Evolutionary conservation across 2,329 filamentous ascomycete genomes (phyloP).

Genomic region (Colletotrichum neosansevieriae): DNA sequence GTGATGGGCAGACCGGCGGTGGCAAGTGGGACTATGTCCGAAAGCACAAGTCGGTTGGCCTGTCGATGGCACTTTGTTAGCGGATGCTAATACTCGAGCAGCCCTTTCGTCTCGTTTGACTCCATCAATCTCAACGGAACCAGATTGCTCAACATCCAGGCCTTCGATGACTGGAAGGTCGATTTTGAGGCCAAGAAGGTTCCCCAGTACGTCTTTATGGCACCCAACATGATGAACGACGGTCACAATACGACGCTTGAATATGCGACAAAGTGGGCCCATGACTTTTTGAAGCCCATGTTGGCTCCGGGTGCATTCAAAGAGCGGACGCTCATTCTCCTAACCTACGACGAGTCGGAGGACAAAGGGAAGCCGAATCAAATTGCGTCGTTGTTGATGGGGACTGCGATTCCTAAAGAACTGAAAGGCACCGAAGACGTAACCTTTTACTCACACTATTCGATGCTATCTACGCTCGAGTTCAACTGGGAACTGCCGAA

Average conservation of each 20-base stretch:
- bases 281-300: slow-evolving; percentile 65
- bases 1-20: slow-evolving; percentile 48
- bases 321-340: slow-evolving; percentile 64
- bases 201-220: slow-evolving; percentile 75
- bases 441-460: slow-evolving; percentile 62
- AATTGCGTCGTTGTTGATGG: slow-evolving; percentile 66
- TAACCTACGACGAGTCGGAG: slow-evolving; percentile 71
- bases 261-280: slow-evolving; percentile 64
- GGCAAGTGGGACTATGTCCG: slow-evolving; percentile 46
- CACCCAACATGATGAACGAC: slow-evolving; percentile 74
- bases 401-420: slow-evolving; percentile 61
- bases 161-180: slow-evolving; percentile 70
- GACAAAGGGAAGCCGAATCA: slow-evolving; percentile 64
- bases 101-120: slow-evolving; percentile 57
- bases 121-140: slow-evolving; percentile 53
- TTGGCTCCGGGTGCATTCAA: slow-evolving; percentile 63
- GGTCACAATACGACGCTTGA: slow-evolving; percentile 70
- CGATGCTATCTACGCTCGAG: slow-evolving; percentile 55
- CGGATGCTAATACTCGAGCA: slow-evolving; percentile 44
- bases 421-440: slow-evolving; percentile 63
- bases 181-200: slow-evolving; percentile 68
- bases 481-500: slow-evolving; percentile 58
- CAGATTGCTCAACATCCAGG: slow-evolving; percentile 71
- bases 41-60: slow-evolving; percentile 41
- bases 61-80: background rate